Evolutionary conservation across 1,284 basidiomycete genomes (phyloP).

Genomic region (Coniferiporia weirii): DNA sequence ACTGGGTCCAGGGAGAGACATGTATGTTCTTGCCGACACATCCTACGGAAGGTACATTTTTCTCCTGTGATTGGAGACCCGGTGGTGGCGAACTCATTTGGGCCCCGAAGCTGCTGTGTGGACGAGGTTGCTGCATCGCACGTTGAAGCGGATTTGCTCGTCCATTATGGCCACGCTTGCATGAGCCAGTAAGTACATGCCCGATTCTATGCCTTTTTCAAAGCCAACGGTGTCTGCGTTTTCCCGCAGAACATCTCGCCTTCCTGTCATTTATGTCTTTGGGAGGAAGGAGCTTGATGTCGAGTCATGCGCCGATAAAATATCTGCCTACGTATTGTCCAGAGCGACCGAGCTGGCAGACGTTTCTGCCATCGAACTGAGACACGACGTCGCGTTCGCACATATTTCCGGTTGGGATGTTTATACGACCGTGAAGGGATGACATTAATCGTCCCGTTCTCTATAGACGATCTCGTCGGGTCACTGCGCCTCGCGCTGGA

Average conservation of each 20-base stretch:
- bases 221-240: background rate
- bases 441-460: slow-evolving; percentile 15
- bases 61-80: background rate
- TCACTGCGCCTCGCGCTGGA: slow-evolving; percentile 21
- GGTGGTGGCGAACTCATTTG: slow-evolving; percentile 1
- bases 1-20: slow-evolving; percentile 49
- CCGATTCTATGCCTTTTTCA: slow-evolving; percentile 6
- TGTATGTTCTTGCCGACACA: slow-evolving; percentile 93
- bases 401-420: slow-evolving; percentile 52
- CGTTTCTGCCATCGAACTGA: slow-evolving; percentile 43
- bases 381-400: slow-evolving; percentile 81
- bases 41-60: slow-evolving; percentile 84
- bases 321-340: slow-evolving; percentile 34
- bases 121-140: slow-evolving; percentile 96
- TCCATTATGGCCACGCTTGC: slow-evolving; percentile 98
- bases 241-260: slow-evolving; percentile 57
- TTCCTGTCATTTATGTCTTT: slow-evolving; percentile 85
- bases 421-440: background rate
- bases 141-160: slow-evolving; percentile 85
- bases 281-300: slow-evolving; percentile 60
- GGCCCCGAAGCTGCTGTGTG: slow-evolving; percentile 77
- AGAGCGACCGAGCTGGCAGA: slow-evolving; percentile 15
- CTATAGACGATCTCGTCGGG: slow-evolving; percentile 22
- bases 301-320: slow-evolving; percentile 41
- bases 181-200: slow-evolving; percentile 67